These are phyloP conservation scores for Candida maltosa DNA, from an alignment of 805 yeast species.

Conservation along the genomic window DNA sequence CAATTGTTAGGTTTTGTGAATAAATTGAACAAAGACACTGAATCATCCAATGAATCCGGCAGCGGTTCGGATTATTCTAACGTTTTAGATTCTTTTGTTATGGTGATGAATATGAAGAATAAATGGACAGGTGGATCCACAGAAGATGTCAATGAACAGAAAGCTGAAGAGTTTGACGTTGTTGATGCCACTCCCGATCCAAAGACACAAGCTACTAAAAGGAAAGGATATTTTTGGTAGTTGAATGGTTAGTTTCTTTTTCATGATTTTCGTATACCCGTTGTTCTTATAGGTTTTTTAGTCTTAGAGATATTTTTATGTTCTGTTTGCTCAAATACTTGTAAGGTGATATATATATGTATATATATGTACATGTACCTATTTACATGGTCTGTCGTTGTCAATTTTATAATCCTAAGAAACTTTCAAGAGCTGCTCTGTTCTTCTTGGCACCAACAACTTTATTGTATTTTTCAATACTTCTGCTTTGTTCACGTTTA, in stretches of 20 bases:
- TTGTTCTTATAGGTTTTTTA: too few species aligned
- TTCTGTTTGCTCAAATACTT: too few species aligned
- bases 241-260: neutral
- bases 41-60: neutral
- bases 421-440: constrained; percentile 14
- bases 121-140: constrained; percentile 4
- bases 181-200: constrained; percentile 27
- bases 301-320: neutral
- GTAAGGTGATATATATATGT: too few species aligned
- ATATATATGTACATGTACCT: too few species aligned
- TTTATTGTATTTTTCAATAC: constrained; percentile 1
- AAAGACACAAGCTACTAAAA: neutral
- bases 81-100: constrained; percentile 9
- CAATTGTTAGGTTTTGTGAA: constrained; percentile 2
- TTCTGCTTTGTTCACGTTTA: constrained; percentile 21
- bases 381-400: too few species aligned
- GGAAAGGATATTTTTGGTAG: constrained; percentile 8
- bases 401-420: constrained; percentile 29
- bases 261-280: neutral
- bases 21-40: neutral
- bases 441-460: neutral
- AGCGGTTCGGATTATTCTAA: neutral
- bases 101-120: constrained; percentile 11
- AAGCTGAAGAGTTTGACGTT: constrained; percentile 41
- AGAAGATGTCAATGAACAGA: constrained; percentile 5